Percentiles rank a stretch among this genome's conserved stretches.
phyloP scores from a whole-genome alignment of 2,329 filamentous ascomycete genomes.

The Fusarium continuum region DNA sequence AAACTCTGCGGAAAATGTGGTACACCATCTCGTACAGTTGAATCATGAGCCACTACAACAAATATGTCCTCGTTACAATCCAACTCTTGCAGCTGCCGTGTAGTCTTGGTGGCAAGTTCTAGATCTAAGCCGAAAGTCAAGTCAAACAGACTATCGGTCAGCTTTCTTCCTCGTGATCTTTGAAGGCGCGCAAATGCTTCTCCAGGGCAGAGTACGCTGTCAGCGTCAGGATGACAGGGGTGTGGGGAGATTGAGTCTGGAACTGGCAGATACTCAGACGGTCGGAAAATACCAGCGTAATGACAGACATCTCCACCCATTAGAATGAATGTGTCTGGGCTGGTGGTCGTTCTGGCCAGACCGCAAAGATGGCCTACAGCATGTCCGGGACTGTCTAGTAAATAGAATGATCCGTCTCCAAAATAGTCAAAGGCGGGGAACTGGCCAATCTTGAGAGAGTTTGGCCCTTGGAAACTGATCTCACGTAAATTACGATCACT shows the following conservation, averaged over 20 bases:
- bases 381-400: constrained; percentile 54
- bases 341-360: constrained; percentile 49
- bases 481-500: constrained; percentile 43
- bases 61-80: constrained; percentile 36
- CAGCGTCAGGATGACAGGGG: constrained; percentile 18
- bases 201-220: constrained; percentile 21
- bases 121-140: constrained; percentile 35
- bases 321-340: constrained; percentile 51
- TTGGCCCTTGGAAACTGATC: constrained; percentile 37
- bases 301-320: constrained; percentile 56
- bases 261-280: constrained; percentile 47
- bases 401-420: constrained; percentile 53
- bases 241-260: constrained; percentile 43
- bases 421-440: constrained; percentile 55
- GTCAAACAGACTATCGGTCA: constrained; percentile 30
- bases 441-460: constrained; percentile 46
- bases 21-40: constrained; percentile 34
- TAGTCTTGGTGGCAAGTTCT: constrained; percentile 21
- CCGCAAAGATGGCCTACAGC: constrained; percentile 54
- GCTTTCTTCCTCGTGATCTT: constrained; percentile 27
- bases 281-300: constrained; percentile 50
- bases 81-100: constrained; percentile 25
- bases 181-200: constrained; percentile 27
- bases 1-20: constrained; percentile 32
- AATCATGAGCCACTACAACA: constrained; percentile 35